A percentile compares a stretch with the other conserved stretches of the same genome.
These are phyloP conservation scores for Fraxinus floribunda DNA, from an alignment of 305 asterid species.

Conservation along the genomic window DNA sequence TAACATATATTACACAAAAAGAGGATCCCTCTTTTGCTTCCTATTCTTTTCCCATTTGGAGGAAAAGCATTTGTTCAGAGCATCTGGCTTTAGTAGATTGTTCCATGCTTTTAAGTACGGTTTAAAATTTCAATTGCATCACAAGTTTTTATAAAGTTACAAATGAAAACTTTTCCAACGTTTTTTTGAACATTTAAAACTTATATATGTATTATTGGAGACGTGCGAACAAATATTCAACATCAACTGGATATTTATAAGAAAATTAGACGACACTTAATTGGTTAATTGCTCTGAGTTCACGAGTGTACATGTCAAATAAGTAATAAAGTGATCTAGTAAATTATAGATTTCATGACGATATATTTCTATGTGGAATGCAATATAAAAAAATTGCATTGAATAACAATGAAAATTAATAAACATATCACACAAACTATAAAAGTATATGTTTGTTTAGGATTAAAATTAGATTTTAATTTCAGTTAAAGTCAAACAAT, in stretches of 20 bases:
- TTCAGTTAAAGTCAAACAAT: too few species aligned
- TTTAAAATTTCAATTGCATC: background rate
- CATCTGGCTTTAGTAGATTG: background rate
- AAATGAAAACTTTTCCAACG: background rate
- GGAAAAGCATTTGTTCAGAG: background rate
- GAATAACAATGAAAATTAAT: background rate
- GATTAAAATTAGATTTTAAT: too few species aligned
- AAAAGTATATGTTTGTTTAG: too few species aligned
- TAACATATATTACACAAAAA: too few species aligned
- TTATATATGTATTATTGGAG: background rate
- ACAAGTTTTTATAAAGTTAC: background rate
- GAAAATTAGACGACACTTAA: background rate
- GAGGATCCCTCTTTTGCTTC: background rate
- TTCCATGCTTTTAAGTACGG: background rate
- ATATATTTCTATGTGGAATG: background rate
- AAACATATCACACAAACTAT: background rate
- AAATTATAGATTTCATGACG: too few species aligned
- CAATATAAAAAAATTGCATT: background rate
- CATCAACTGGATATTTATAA: background rate
- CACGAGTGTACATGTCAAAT: too few species aligned
- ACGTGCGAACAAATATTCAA: conserved; percentile 11
- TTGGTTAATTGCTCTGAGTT: too few species aligned
- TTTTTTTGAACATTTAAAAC: background rate
- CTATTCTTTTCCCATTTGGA: background rate
- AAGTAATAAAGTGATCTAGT: conserved; percentile 4